phyloP scores from a whole-genome alignment of 78 protist genomes.

The slime mould (Dictyostelium discoideum) region DNA sequence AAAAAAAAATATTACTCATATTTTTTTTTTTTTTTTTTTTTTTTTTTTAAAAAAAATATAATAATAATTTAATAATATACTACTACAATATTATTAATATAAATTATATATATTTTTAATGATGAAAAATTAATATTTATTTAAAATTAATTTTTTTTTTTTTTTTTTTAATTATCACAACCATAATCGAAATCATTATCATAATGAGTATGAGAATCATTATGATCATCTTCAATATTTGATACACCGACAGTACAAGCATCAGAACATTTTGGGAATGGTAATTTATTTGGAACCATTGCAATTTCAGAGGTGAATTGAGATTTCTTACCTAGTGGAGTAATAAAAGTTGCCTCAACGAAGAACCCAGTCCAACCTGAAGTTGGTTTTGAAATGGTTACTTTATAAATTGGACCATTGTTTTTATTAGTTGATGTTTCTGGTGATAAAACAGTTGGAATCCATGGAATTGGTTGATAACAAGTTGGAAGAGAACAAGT shows the following conservation, averaged over 20 bases:
- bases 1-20: not conserved
- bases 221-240: not conserved
- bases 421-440: not conserved
- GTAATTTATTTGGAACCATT: not conserved
- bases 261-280: not conserved
- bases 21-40: no score
- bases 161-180: not conserved
- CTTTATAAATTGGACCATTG: not conserved
- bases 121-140: not conserved
- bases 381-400: not conserved
- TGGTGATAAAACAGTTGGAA: not conserved
- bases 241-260: not conserved
- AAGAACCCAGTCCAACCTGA: constrained; percentile 5
- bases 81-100: no score
- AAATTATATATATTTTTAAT: no score
- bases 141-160: not conserved
- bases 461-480: not conserved
- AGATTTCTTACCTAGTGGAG: not conserved
- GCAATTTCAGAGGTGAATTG: not conserved
- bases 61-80: no score
- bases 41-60: no score
- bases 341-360: not conserved
- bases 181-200: not conserved
- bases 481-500: not conserved
- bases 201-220: not conserved